Conservation (phyloP, 2,329 filamentous ascomycete species). For the Verticillium dahliae region DNA sequence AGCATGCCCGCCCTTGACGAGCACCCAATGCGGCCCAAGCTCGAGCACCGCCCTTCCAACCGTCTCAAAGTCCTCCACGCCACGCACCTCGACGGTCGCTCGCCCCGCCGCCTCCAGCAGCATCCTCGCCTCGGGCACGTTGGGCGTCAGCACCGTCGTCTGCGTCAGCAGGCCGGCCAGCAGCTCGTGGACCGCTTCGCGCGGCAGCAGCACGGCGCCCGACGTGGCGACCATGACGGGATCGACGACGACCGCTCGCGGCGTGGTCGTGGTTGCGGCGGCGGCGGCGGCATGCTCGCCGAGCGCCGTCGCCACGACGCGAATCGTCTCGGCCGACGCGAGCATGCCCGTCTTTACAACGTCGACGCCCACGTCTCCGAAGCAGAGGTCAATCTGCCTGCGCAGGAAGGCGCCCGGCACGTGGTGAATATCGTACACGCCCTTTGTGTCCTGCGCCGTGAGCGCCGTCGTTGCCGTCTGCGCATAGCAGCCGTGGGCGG, state of each 20-base stretch:
- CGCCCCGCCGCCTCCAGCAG: constrained; percentile 50
- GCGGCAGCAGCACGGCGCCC: constrained; percentile 62
- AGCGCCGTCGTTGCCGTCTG: constrained; percentile 94
- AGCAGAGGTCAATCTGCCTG: constrained; percentile 78
- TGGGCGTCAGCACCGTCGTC: constrained; percentile 68
- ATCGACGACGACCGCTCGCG: constrained; percentile 58
- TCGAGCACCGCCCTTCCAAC: constrained; percentile 60
- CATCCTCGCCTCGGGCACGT: constrained; percentile 66
- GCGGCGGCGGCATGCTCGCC: constrained; percentile 31
- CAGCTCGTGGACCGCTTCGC: constrained; percentile 56
- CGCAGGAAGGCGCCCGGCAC: constrained; percentile 72
- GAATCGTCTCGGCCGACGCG: constrained; percentile 63
- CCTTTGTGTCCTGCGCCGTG: constrained; percentile 91
- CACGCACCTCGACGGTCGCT: constrained; percentile 34
- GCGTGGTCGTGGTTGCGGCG: constrained; percentile 29
- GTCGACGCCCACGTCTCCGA: constrained; percentile 80
- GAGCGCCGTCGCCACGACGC: constrained; percentile 60
- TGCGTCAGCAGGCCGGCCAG: constrained; percentile 54
- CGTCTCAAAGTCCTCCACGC: constrained; percentile 58
- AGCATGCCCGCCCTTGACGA: constrained; percentile 88
- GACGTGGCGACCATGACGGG: constrained; percentile 85
- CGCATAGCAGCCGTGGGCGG: constrained; percentile 87
- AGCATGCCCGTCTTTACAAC: constrained; percentile 92
- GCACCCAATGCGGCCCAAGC: constrained; percentile 71
- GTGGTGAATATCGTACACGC: constrained; percentile 74